phyloP scores from a whole-genome alignment of 2,329 filamentous ascomycete species.

The Ascocoryne sarcoides region DNA sequence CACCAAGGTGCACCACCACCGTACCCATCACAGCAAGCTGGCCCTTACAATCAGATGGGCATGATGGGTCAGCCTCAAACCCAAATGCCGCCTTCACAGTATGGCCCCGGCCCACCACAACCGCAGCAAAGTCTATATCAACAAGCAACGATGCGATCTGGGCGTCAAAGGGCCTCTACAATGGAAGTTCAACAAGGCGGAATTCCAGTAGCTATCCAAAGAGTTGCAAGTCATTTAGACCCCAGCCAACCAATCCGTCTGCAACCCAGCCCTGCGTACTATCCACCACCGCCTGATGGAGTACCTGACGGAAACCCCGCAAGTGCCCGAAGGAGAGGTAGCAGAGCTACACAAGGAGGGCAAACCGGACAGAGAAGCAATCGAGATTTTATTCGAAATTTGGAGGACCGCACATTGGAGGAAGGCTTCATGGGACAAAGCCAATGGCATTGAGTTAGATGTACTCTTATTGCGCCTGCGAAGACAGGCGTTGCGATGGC shows the following conservation, averaged over 20 bases:
- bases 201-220: constrained; percentile 84
- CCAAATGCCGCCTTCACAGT: constrained; percentile 58
- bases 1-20: constrained; percentile 59
- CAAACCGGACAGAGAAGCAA: constrained; percentile 48
- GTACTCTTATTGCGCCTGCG: constrained; percentile 5
- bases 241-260: constrained; percentile 88
- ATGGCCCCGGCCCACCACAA: constrained; percentile 41
- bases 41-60: constrained; percentile 62
- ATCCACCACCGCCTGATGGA: constrained; percentile 83
- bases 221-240: constrained; percentile 92
- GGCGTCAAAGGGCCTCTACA: constrained; percentile 83
- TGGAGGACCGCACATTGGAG: constrained; percentile 90
- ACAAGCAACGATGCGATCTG: constrained; percentile 67
- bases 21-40: constrained; percentile 64
- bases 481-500: constrained; percentile 11
- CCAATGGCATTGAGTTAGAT: constrained; percentile 53
- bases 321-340: constrained; percentile 64
- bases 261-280: constrained; percentile 94
- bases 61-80: constrained; percentile 57
- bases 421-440: constrained; percentile 75
- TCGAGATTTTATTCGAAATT: constrained; percentile 85
- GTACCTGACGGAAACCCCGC: constrained; percentile 52
- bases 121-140: constrained; percentile 59
- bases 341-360: constrained; percentile 54
- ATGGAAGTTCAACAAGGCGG: constrained; percentile 94